Conservation (phyloP, 768 basidiomycete species). For the Phylloporus arenicola region DNA sequence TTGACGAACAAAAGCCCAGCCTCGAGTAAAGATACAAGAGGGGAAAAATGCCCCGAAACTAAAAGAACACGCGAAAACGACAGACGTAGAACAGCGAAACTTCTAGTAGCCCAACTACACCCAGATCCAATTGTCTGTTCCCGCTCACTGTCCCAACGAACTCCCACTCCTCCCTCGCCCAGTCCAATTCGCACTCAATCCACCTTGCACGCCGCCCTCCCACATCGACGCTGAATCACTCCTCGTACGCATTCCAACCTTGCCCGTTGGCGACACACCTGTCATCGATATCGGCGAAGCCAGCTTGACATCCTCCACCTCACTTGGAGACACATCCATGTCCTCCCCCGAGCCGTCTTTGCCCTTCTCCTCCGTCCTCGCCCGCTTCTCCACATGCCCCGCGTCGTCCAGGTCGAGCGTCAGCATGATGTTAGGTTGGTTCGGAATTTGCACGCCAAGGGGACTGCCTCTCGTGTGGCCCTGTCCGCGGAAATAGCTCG, state of each 20-base stretch:
- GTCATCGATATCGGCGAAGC: conserved; percentile 20
- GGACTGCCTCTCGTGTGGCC: conserved; percentile 27
- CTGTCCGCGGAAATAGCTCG: conserved; percentile 7
- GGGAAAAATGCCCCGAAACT: neutral
- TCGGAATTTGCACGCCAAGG: conserved; percentile 17
- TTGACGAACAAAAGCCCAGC: no score
- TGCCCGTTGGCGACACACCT: conserved; percentile 10
- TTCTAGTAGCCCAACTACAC: neutral
- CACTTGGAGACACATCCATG: conserved; percentile 21
- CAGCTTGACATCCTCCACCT: conserved; percentile 15
- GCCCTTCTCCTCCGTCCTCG: conserved; percentile 14
- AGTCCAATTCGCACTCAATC: conserved; percentile 27
- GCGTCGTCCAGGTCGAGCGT: conserved; percentile 23
- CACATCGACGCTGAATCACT: conserved; percentile 25
- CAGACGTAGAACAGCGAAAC: conserved; percentile 22
- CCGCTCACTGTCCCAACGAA: conserved; percentile 23
- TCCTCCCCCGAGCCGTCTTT: conserved; percentile 12
- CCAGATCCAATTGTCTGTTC: neutral
- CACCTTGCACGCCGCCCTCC: conserved; percentile 15
- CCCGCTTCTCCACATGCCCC: conserved; percentile 23
- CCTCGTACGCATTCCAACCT: conserved; percentile 17
- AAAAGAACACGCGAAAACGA: conserved; percentile 9
- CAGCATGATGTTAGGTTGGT: conserved; percentile 28
- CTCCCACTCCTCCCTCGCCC: conserved; percentile 24
- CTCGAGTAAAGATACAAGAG: no score